A percentile compares a stretch with the other conserved stretches of the same genome.
phyloP scores from a whole-genome alignment of 106 monocot genomes.

The Vanilla planifolia region DNA sequence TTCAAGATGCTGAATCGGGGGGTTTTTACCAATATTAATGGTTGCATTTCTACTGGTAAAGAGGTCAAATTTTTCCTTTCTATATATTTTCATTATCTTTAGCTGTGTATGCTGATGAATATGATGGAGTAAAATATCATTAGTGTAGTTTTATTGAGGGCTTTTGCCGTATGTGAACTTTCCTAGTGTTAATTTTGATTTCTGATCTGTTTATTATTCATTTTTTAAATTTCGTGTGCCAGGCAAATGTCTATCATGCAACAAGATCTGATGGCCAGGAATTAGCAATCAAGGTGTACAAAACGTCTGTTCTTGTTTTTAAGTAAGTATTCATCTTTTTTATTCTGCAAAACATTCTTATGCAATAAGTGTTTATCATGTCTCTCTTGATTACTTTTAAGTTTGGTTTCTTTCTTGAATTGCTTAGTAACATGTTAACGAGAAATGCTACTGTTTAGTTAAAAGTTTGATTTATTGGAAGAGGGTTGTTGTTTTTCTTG shows the following conservation, averaged over 20 bases:
- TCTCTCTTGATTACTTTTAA: too few species aligned
- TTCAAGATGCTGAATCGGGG: slow-evolving; percentile 97
- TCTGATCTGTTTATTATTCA: slow-evolving; percentile 3
- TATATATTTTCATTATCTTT: not conserved
- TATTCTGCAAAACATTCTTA: too few species aligned
- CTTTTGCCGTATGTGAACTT: not conserved
- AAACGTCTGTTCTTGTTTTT: slow-evolving; percentile 99
- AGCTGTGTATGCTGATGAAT: not conserved
- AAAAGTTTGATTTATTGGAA: not conserved
- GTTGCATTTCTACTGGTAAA: slow-evolving; percentile 99
- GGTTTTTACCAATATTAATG: slow-evolving; percentile 84
- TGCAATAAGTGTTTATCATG: too few species aligned
- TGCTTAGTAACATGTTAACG: not conserved
- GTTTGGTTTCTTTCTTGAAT: slow-evolving; percentile 3
- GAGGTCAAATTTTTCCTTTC: slow-evolving; percentile 41
- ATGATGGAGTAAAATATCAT: not conserved
- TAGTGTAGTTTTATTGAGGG: not conserved
- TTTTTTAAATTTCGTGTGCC: slow-evolving; percentile 8
- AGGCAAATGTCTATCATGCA: slow-evolving; percentile 99
- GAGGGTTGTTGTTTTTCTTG: not conserved
- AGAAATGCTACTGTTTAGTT: not conserved
- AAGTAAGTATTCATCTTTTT: slow-evolving; percentile 54
- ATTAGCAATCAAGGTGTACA: slow-evolving; percentile 94
- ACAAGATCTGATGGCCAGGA: slow-evolving; percentile 84
- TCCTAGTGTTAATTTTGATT: too few species aligned